phyloP scores from a whole-genome alignment of 2,329 filamentous ascomycete species.

The Cordyceps pruinosa region DNA sequence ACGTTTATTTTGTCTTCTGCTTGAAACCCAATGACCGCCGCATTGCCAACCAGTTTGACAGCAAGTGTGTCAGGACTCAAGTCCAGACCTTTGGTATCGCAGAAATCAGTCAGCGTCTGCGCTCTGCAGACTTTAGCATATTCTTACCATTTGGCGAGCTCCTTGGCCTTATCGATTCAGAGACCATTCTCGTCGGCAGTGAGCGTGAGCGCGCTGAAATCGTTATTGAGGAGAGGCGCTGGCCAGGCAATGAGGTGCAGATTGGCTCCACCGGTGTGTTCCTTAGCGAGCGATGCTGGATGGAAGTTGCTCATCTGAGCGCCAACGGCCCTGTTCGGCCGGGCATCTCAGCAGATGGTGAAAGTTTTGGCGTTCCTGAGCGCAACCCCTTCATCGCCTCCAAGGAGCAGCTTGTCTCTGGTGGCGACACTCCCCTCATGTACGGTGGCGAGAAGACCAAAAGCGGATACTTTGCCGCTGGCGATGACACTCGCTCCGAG shows the following conservation, averaged over 20 bases:
- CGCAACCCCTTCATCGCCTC: conserved; percentile 51
- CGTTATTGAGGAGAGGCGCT: conserved; percentile 85
- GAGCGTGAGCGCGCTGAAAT: conserved; percentile 88
- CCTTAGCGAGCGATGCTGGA: conserved; percentile 91
- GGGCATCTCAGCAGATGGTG: conserved; percentile 51
- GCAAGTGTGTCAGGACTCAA: conserved; percentile 93
- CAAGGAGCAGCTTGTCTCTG: conserved; percentile 51
- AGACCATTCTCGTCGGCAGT: conserved; percentile 80
- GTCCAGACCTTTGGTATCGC: conserved; percentile 94
- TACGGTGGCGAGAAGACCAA: conserved; percentile 67
- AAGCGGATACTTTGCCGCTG: conserved; percentile 68
- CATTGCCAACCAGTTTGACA: conserved; percentile 98
- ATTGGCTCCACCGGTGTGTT: conserved; percentile 92
- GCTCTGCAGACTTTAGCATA: conserved; percentile 89
- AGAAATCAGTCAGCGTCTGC: conserved; percentile 88
- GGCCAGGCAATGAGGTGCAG: conserved; percentile 85
- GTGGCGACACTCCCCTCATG: conserved; percentile 49
- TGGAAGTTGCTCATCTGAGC: conserved; percentile 72
- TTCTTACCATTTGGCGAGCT: conserved; percentile 97
- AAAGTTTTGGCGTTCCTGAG: conserved; percentile 43
- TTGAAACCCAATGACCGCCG: conserved; percentile 94
- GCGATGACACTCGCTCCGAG: conserved; percentile 82
- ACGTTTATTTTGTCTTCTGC: conserved; percentile 94
- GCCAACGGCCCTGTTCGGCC: conserved; percentile 46
- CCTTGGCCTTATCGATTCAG: conserved; percentile 76